Base-by-base conservation (phyloP, 306 rosid species). In the Vachellia collinsii region DNA sequence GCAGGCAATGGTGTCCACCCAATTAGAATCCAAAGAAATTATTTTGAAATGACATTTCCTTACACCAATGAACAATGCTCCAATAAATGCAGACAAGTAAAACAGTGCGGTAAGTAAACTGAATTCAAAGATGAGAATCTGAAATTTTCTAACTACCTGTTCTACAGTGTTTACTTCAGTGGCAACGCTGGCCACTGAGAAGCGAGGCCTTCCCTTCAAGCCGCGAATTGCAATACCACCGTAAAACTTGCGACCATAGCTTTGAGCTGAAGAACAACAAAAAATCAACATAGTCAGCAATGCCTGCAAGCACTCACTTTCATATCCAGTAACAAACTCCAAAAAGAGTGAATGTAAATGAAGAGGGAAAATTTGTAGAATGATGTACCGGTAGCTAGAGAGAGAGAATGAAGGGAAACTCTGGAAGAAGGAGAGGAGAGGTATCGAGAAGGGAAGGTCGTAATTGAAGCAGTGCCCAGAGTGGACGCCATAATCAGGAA, bases 151-250 rank as follows among this genome's bases (percentile, higher is more conserved):
- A 73, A 76, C 7, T 72, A 91, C 99, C 99, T 93, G 90, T 72
- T 88, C 90, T 3, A 87, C 84, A 70, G 95, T 65, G 92, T 88
- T 90, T 38, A 94, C 85, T 86, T 91, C 95, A 84, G 99, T 90
- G 79, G 97, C 94, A 87, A 93, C 97, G 88, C 87, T 91, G 51
- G 89, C 79, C 43, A 91, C 91, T 22, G 94, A 87, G 71, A 93
- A 88, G 75, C 70, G 91, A 85, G 95, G 82, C 85, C 90, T 88
- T 59, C 87, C 92, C 80, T 87, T 91, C 36, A 72, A 80, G 37
- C 90, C 87, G 19, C 77, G 90, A 72, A 89, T 66, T 82, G 91
- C 87, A 61, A 90, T 85, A 64, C 93, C 89, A 68, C 93, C 95
- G 87, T 77, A 79, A 25, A 89, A 81, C 81, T 83, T 90, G 29